Conservation (phyloP, 495 filamentous ascomycete genomes). For the Monascus purpureus region DNA sequence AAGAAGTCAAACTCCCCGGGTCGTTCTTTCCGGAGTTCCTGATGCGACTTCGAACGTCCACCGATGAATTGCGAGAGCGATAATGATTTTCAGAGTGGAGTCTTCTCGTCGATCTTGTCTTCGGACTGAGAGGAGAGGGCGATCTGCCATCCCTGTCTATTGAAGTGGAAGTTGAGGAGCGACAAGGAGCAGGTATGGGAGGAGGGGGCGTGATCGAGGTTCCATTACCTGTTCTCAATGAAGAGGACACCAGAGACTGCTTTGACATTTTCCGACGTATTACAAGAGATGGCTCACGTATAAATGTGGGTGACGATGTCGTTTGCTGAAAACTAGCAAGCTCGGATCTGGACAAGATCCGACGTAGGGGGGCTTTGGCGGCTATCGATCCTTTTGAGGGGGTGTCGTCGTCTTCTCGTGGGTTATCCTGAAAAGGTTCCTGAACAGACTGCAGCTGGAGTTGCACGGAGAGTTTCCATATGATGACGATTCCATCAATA, state of each 20-base stretch:
- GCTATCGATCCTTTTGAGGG: constrained; percentile 42
- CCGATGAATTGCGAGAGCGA: constrained; percentile 37
- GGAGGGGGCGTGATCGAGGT: constrained; percentile 14
- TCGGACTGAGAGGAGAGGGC: constrained; percentile 31
- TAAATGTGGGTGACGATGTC: constrained; percentile 35
- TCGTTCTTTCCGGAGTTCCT: constrained; percentile 39
- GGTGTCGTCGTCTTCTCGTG: constrained; percentile 24
- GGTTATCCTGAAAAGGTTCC: constrained; percentile 11
- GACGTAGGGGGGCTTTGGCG: constrained; percentile 50
- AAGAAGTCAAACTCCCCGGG: constrained; percentile 53
- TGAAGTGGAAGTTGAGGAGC: constrained; percentile 18
- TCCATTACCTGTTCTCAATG: constrained; percentile 13
- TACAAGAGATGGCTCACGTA: constrained; percentile 48
- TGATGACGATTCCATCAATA: constrained; percentile 75
- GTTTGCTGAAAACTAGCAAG: constrained; percentile 59
- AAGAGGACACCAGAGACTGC: constrained; percentile 21
- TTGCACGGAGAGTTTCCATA: constrained; percentile 51
- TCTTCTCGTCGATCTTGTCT: constrained; percentile 12
- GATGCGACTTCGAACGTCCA: constrained; percentile 40
- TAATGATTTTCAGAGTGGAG: constrained; percentile 7
- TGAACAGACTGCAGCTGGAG: constrained; percentile 16
- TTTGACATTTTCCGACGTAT: constrained; percentile 40
- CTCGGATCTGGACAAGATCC: constrained; percentile 62
- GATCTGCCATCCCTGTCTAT: constrained; percentile 23
- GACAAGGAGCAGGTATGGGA: constrained; percentile 21